Conservation (phyloP, 257 asterid genomes). For the Fraxinus quadrangulata region DNA sequence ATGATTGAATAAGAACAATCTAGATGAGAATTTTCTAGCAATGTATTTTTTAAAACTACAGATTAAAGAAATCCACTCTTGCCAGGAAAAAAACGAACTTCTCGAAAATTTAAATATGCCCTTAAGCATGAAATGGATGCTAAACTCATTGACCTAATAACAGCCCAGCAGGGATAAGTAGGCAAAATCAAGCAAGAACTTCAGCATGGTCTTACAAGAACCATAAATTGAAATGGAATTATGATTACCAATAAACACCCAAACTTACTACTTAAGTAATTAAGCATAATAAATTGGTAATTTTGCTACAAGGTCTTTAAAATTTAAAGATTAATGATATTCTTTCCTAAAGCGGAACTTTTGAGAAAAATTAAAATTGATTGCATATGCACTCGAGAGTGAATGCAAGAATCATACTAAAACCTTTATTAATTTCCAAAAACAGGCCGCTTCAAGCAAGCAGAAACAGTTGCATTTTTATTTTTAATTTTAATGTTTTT, state of each 20-base stretch:
- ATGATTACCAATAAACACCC: not conserved
- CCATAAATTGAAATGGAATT: not conserved
- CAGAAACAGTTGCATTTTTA: not conserved
- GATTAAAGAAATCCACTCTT: not conserved
- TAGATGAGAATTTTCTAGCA: not conserved
- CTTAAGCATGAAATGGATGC: not conserved
- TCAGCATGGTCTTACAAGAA: not conserved
- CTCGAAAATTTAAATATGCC: not conserved
- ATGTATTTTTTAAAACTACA: not conserved
- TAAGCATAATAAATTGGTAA: not conserved
- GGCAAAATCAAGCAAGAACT: conserved; percentile 17
- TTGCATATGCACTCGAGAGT: not conserved
- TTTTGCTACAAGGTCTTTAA: not conserved
- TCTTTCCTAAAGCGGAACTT: not conserved
- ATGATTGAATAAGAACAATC: not conserved
- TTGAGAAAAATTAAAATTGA: not conserved
- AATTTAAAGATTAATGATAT: not conserved
- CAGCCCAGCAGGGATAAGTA: not conserved
- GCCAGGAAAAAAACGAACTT: not conserved
- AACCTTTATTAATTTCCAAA: not conserved
- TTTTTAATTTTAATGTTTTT: too few species aligned
- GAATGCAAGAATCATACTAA: not conserved
- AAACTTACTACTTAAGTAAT: not conserved
- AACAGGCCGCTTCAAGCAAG: not conserved
- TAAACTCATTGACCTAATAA: not conserved